Evolutionary conservation across 2,329 filamentous ascomycete genomes (phyloP).

Genomic region (Cladosporium sp.): DNA sequence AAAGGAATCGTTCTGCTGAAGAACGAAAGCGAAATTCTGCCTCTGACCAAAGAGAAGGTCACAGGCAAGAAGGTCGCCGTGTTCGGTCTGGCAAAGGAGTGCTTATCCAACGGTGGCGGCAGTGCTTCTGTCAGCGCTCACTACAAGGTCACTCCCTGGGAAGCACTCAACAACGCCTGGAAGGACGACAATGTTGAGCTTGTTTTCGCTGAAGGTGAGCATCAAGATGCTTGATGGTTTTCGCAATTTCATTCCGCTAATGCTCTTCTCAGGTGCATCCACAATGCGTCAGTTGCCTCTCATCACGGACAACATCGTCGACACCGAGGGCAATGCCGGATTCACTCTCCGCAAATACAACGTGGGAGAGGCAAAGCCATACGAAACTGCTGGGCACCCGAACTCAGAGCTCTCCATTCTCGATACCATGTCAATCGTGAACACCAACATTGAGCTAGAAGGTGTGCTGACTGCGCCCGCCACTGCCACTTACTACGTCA

Average conservation of each 20-base stretch:
- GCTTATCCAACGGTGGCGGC: constrained; percentile 14
- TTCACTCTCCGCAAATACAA: constrained; percentile 10
- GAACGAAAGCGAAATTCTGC: constrained; percentile 52
- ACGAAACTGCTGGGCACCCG: background rate
- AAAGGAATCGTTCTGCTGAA: constrained; percentile 48
- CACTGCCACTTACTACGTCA: background rate
- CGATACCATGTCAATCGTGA: background rate
- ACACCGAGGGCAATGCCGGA: constrained; percentile 2
- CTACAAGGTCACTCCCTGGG: constrained; percentile 3
- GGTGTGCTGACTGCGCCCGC: background rate
- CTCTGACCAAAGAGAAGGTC: constrained; percentile 53
- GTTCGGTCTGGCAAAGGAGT: constrained; percentile 1
- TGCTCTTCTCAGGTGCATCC: background rate
- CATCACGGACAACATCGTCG: constrained; percentile 1
- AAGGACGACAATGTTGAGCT: constrained; percentile 3
- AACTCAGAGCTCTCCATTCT: background rate
- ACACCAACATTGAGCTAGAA: constrained; percentile 3
- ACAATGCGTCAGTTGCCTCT: constrained; percentile 4
- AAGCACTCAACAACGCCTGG: background rate
- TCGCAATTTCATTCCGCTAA: background rate
- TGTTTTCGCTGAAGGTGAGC: constrained; percentile 4
- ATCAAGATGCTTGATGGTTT: too few species aligned
- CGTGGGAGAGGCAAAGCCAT: background rate
- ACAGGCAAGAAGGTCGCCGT: background rate
- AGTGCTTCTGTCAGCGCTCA: constrained; percentile 2